Percentiles rank a stretch among this genome's conserved stretches.
Conservation (phyloP, 805 yeast genomes). For the Suhomyces pyralidae region DNA sequence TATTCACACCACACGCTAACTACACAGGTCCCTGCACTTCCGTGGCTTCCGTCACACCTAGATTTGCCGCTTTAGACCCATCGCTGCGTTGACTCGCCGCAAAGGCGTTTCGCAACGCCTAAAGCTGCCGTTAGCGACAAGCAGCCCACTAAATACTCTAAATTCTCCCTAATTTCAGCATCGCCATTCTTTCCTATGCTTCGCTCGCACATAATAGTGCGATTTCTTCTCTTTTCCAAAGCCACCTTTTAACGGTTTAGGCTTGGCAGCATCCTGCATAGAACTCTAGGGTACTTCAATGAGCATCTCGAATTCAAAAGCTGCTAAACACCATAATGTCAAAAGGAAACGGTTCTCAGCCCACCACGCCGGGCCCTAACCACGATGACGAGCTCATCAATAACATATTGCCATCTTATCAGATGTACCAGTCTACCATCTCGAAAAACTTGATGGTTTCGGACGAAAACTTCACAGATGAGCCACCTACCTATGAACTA, state of each 20-base stretch:
- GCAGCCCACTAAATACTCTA: background rate
- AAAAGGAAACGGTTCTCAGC: constrained; percentile 2
- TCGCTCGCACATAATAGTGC: background rate
- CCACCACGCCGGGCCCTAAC: constrained; percentile 9
- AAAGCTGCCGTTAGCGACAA: background rate
- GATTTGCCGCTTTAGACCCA: background rate
- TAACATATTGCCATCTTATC: constrained; percentile 43
- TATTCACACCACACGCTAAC: background rate
- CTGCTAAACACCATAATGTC: background rate
- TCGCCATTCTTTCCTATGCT: background rate
- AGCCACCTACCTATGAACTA: constrained; percentile 37
- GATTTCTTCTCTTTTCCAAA: background rate
- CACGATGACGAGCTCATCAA: constrained; percentile 27
- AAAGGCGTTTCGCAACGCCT: background rate
- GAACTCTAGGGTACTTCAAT: background rate
- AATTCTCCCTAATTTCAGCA: background rate
- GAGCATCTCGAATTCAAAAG: background rate
- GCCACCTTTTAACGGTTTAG: background rate
- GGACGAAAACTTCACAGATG: constrained; percentile 37
- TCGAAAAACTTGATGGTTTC: constrained; percentile 35
- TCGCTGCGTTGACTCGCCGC: background rate
- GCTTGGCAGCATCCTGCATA: background rate
- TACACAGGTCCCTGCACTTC: background rate
- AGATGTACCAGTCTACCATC: constrained; percentile 43
- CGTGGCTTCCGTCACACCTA: background rate